Conservation (phyloP, 179 eudicot species). For the Carnegiea gigantea region DNA sequence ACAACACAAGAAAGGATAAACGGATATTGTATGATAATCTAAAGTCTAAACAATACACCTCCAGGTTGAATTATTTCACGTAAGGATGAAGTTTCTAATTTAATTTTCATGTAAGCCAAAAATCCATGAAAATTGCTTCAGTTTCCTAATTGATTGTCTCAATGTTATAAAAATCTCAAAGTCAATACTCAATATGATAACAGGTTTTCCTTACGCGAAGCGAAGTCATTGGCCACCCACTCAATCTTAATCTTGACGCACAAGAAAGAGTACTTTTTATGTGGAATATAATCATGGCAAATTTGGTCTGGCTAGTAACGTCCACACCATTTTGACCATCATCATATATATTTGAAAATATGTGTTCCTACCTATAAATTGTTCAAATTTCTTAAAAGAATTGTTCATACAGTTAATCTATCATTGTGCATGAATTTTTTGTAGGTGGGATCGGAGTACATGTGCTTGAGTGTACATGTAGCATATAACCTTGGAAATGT, state of each 20-base stretch:
- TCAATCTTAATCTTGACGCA: neutral
- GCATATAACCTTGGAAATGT: too few species aligned
- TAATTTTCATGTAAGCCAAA: neutral
- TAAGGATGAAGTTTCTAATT: neutral
- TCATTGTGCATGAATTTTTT: too few species aligned
- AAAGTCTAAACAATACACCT: too few species aligned
- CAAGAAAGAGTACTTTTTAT: neutral
- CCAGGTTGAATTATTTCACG: neutral
- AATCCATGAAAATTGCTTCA: neutral
- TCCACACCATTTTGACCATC: neutral
- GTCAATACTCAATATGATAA: neutral
- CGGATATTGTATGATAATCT: too few species aligned
- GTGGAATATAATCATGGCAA: neutral
- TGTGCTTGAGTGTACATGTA: too few species aligned
- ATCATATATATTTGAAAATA: neutral
- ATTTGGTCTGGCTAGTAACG: neutral
- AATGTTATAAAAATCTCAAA: neutral
- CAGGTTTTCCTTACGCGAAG: neutral
- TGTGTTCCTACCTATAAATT: too few species aligned
- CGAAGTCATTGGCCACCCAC: constrained; percentile 1
- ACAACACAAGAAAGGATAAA: too few species aligned
- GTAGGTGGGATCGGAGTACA: too few species aligned
- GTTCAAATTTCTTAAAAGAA: too few species aligned
- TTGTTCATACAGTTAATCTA: too few species aligned
- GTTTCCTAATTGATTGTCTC: neutral